Percentiles rank a stretch among this genome's conserved stretches.
These are phyloP conservation scores for Castanea mollissima DNA, from an alignment of 306 rosid genomes.

Conservation along the genomic window DNA sequence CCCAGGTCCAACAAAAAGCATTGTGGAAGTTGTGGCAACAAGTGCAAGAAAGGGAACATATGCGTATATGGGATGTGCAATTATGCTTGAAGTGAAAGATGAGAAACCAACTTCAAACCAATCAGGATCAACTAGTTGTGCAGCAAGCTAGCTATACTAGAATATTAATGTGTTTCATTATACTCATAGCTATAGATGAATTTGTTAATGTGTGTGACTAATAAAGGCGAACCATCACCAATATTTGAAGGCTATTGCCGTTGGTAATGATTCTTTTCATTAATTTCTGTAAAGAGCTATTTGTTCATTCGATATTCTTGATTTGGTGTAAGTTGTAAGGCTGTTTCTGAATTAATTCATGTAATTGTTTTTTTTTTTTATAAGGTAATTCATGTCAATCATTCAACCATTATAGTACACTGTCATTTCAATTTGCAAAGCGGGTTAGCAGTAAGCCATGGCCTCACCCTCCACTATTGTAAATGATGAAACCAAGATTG, in stretches of 20 bases:
- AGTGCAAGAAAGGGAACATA: conserved; percentile 32
- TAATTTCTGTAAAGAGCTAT: neutral
- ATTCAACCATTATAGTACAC: neutral
- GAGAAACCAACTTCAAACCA: neutral
- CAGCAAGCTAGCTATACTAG: no score
- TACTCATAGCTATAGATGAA: no score
- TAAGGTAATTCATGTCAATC: neutral
- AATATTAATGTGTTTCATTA: no score
- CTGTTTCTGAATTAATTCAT: neutral
- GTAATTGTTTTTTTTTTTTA: neutral
- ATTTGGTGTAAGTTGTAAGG: neutral
- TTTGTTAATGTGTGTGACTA: no score
- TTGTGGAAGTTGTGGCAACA: conserved; percentile 66
- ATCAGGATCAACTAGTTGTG: neutral
- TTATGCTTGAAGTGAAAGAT: conserved; percentile 42
- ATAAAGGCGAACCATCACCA: no score
- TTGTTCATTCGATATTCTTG: neutral
- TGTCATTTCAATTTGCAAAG: neutral
- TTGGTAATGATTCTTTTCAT: no score
- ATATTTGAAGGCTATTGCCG: neutral
- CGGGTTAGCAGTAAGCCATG: no score
- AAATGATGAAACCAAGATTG: no score
- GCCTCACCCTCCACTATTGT: no score
- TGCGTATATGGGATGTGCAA: conserved; percentile 68
- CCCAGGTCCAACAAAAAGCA: conserved; percentile 41